Conservation (phyloP, 768 basidiomycete genomes). For the Leucosporidium yakuticum region DNA sequence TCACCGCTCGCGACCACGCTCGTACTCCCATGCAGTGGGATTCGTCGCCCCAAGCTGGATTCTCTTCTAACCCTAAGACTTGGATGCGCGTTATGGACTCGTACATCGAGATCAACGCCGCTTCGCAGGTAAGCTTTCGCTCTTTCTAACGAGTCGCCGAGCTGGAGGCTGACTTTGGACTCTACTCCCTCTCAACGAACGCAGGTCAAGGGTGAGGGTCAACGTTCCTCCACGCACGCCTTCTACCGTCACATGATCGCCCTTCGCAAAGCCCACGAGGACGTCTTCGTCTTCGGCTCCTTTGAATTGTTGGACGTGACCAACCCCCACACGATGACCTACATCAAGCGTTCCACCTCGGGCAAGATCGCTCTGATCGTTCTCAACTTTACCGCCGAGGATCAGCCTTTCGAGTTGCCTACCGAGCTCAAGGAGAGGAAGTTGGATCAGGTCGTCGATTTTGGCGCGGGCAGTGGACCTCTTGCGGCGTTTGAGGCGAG, state of each 20-base stretch:
- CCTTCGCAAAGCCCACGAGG: constrained; percentile 53
- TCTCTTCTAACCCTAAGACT: constrained; percentile 6
- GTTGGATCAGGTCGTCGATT: no score
- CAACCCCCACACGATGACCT: constrained; percentile 56
- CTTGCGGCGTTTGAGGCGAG: no score
- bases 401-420: constrained; percentile 11
- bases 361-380: constrained; percentile 41
- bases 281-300: constrained; percentile 60
- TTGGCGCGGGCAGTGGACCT: no score
- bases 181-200: no score
- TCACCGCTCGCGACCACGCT: constrained; percentile 56
- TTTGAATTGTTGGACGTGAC: constrained; percentile 52
- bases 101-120: constrained; percentile 42
- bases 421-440: not conserved
- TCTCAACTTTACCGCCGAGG: constrained; percentile 39
- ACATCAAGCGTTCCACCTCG: constrained; percentile 46
- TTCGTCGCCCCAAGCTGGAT: constrained; percentile 8
- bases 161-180: not conserved
- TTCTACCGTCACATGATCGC: constrained; percentile 60
- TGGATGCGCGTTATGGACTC: constrained; percentile 34
- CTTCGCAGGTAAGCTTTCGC: constrained; percentile 42
- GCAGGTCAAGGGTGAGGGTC: constrained; percentile 34
- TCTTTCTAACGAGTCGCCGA: not conserved
- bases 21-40: constrained; percentile 54
- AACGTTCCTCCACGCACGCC: constrained; percentile 53